Evolutionary conservation across 768 basidiomycete genomes (phyloP), one percentile per base, ranked within the genome.

Genomic region (Xerocomus spinulosus): DNA sequence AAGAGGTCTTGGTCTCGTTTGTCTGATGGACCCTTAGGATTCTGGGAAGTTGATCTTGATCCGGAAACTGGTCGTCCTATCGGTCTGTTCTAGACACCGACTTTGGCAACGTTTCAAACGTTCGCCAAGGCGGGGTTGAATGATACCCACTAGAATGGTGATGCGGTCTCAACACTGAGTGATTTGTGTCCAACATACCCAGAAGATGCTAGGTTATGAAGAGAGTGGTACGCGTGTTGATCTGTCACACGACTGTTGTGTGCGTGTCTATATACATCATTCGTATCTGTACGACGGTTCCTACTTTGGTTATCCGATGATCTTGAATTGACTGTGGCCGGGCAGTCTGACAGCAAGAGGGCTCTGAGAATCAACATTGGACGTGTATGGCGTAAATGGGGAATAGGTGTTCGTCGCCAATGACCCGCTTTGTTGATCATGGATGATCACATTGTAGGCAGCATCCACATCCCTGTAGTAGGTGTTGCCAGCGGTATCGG

Each of bases 31-130:
- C 41, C 20, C 34, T 24, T 6, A 83, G 85, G 88, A 17, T 92
- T 92, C 76, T 92, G 89, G 89, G 90, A 92, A 68, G 89, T 92
- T 54, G 86, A 81, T 25, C 76, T 92, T 14, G 86, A 91, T 64
- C 74, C 79, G 23, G 80, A 87, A 59, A 82, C 82, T 3, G 93
- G 93, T 44, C 76, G 81, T 34, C 90, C 92, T 38, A 74, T 91
- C 49, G 93, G 93, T 36, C 75, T 96, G 45, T 96, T 94, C 77
- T 95, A 63, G 49, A 36, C 17, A 33, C 10, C 35, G 23, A n/a
- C 24, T 23, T 44, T 36, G 28, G 25, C 17, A n/a, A 42, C 49
- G 51, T 45, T 55, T 57, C 55, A 52, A 59, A 65, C 50, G 44
- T 55, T 48, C 49, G 54, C 40, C 29, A 42, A 39, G 35, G 47